A percentile compares a stretch with the other conserved stretches of the same genome.
Conservation (phyloP, 75 land plant species). For the Larix kaempferi region DNA sequence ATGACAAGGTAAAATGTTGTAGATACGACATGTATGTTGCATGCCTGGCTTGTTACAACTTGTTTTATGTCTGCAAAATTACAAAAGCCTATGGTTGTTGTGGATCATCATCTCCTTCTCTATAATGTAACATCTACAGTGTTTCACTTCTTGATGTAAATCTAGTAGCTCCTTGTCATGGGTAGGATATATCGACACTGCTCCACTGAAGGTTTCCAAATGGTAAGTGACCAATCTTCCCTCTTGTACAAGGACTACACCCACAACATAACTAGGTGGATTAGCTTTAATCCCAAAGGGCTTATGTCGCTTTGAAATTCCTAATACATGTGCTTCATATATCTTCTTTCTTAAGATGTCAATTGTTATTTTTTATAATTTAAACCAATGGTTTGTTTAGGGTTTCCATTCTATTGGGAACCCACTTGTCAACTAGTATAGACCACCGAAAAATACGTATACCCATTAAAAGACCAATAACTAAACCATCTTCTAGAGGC, state of each 20-base stretch:
- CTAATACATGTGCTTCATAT: neutral
- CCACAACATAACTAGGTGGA: neutral
- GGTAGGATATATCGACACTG: neutral
- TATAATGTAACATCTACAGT: neutral
- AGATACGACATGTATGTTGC: neutral
- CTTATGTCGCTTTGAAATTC: neutral
- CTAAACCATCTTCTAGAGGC: too few relatives aligned
- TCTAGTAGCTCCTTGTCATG: neutral
- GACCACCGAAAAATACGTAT: too few relatives aligned
- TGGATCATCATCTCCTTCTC: neutral
- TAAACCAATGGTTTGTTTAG: too few relatives aligned
- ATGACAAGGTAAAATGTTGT: neutral
- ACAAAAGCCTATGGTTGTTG: neutral
- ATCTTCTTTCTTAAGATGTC: neutral
- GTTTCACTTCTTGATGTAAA: neutral
- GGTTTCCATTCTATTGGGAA: too few relatives aligned
- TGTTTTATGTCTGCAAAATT: neutral
- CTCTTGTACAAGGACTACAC: neutral
- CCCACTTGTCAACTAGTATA: too few relatives aligned
- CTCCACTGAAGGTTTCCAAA: neutral
- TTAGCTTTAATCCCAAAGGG: neutral
- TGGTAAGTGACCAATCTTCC: neutral
- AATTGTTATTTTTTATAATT: neutral
- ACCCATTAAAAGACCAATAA: too few relatives aligned
- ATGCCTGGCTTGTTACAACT: neutral